Conservation (phyloP, 2,329 filamentous ascomycete genomes). For the Leptosphaerulina australis region DNA sequence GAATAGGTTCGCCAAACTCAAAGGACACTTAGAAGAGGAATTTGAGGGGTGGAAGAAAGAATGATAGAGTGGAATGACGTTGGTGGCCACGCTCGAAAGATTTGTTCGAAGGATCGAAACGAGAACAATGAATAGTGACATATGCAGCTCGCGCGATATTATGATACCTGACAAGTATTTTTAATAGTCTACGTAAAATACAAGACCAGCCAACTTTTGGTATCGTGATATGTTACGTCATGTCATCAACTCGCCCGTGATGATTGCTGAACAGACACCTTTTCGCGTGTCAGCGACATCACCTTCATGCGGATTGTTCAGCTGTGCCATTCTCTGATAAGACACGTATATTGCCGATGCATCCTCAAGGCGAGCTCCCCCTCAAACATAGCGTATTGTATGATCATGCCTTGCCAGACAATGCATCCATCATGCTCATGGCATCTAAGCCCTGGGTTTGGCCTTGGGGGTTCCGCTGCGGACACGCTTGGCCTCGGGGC, state of each 20-base stretch:
- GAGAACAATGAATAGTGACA: no score
- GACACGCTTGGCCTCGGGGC: slow-evolving; percentile 71
- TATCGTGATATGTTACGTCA: slow-evolving; percentile 20
- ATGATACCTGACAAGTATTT: slow-evolving; percentile 6
- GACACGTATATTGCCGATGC: neutral
- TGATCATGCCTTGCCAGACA: neutral
- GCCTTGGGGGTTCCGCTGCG: slow-evolving; percentile 55
- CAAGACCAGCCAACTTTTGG: slow-evolving; percentile 25
- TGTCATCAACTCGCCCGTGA: slow-evolving; percentile 10
- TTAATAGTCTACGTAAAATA: slow-evolving; percentile 25
- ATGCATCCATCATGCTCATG: neutral
- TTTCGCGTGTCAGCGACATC: neutral
- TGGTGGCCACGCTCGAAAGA: no score
- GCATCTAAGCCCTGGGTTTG: slow-evolving; percentile 38
- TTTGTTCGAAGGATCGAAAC: no score
- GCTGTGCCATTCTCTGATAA: neutral
- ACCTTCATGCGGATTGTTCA: neutral
- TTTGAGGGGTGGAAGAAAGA: slow-evolving; percentile 72
- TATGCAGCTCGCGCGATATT: neutral
- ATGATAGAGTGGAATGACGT: slow-evolving; percentile 10
- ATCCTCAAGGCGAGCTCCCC: neutral
- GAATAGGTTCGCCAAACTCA: slow-evolving; percentile 74
- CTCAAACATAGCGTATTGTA: neutral
- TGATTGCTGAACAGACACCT: neutral
- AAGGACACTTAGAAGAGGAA: slow-evolving; percentile 76